Base-by-base conservation (phyloP, 2,329 filamentous ascomycete genomes). In the Fusarium begoniae region DNA sequence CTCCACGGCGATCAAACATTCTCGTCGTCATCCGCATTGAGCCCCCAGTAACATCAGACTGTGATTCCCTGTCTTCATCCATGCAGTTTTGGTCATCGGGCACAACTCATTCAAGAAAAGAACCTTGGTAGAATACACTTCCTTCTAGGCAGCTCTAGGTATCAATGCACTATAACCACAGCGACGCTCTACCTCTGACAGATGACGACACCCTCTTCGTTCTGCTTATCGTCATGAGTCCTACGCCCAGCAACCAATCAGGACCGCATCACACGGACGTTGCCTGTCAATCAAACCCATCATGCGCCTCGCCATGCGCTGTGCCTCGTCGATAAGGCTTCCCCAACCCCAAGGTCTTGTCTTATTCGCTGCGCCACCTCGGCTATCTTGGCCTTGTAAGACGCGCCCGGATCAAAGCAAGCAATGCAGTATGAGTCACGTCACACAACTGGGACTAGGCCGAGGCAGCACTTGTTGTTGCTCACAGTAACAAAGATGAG, bases 161-260 rank as follows among this genome's bases (percentile, higher is more conserved):
- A 74, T 30, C 47, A 44, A 11, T 37, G 10, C 20, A 44, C 37
- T 38, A 13, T 45, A 43, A 45, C 48, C 32, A n/a, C 22, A 17
- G 7, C 20, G 10, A 9, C 24, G 9, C 4, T 4, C 14, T 61
- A 68, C 63, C 5, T 38, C 9, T 28, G 30, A n/a, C 9, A 63
- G 28, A 75, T 75, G 73, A 75, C 69, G 73, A 75, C 73, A 75
- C 73, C 72, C 73, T 75, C 73, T 57, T 35, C 2, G n/a, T n/a
- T 41, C 13, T 69, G 47, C 59, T 68, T 72, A 72, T 72, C 69
- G 67, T 68, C 65, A 72, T 69, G 65, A 68, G 48, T 64, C 57
- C 68, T 58, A 59, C 63, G n/a, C 14, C 8, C 14, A 37, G 28
- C 35, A 28, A 11, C 70, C 64, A 73, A 73, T 73, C 56, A 69